phyloP scores from a whole-genome alignment of 108 stramenopile genomes.

The Fragilaria crotonensis region DNA sequence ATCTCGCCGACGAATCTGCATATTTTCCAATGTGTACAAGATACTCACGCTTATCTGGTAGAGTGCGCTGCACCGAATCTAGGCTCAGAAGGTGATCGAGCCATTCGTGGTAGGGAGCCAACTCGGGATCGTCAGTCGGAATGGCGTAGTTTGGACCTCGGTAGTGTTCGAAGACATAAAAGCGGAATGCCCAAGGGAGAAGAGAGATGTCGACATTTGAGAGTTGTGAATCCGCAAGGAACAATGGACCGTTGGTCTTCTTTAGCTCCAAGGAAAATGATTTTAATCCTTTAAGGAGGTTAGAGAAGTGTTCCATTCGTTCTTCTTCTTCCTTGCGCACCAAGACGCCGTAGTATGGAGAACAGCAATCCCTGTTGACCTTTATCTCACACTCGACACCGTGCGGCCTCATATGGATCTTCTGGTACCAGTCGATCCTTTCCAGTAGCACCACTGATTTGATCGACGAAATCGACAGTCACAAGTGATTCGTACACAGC shows the following conservation, averaged over 20 bases:
- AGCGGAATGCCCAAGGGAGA: slow-evolving; percentile 72
- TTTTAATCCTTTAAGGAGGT: slow-evolving; percentile 47
- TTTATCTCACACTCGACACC: slow-evolving; percentile 56
- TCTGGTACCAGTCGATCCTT: slow-evolving; percentile 45
- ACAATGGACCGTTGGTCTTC: slow-evolving; percentile 41
- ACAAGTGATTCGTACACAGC: slow-evolving; percentile 69
- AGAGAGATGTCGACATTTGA: slow-evolving; percentile 61
- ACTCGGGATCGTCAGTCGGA: slow-evolving; percentile 29
- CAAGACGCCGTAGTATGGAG: slow-evolving; percentile 72
- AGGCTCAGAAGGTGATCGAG: slow-evolving; percentile 65
- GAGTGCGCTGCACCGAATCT: slow-evolving; percentile 54
- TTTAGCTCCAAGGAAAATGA: slow-evolving; percentile 53
- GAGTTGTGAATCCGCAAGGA: slow-evolving; percentile 49
- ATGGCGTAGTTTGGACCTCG: slow-evolving; percentile 62
- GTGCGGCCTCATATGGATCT: slow-evolving; percentile 69
- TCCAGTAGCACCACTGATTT: slow-evolving; percentile 45
- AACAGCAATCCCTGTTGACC: slow-evolving; percentile 76
- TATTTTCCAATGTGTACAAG: slow-evolving; percentile 81
- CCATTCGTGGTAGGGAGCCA: slow-evolving; percentile 65
- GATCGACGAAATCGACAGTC: slow-evolving; percentile 68
- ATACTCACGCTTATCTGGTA: slow-evolving; percentile 79
- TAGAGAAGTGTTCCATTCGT: slow-evolving; percentile 50
- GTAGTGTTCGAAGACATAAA: slow-evolving; percentile 80
- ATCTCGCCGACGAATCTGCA: slow-evolving; percentile 69
- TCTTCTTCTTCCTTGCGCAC: slow-evolving; percentile 65